Percentiles rank a stretch among this genome's conserved stretches.
phyloP scores from a whole-genome alignment of 1,284 basidiomycete species.

The Omphalotus olearius region DNA sequence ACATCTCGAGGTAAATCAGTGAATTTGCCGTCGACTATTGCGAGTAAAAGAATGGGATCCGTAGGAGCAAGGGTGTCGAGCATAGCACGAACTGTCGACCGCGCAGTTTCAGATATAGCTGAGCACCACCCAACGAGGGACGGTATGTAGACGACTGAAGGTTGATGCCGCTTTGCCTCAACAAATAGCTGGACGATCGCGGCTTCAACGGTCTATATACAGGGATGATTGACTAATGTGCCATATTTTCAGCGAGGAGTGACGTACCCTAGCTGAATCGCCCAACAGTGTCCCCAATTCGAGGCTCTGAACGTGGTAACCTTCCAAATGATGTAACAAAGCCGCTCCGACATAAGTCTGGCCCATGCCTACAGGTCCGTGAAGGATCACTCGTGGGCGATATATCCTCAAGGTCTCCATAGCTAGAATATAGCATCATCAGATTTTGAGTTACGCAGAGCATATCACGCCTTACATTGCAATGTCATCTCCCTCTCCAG shows the following conservation, averaged over 20 bases:
- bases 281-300: constrained; percentile 88
- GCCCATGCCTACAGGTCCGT: constrained; percentile 86
- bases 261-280: constrained; percentile 80
- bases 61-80: constrained; percentile 87
- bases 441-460: constrained; percentile 12
- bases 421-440: constrained; percentile 40
- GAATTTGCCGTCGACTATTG: constrained; percentile 79
- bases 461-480: constrained; percentile 60
- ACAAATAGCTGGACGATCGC: constrained; percentile 95
- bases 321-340: constrained; percentile 90
- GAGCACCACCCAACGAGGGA: constrained; percentile 85
- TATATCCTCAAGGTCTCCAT: constrained; percentile 92
- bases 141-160: constrained; percentile 94
- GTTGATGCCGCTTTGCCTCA: constrained; percentile 96
- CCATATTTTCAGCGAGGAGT: neutral
- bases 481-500: constrained; percentile 82
- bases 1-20: constrained; percentile 79
- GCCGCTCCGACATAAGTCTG: constrained; percentile 90
- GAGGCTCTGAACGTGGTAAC: constrained; percentile 91
- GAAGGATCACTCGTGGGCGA: constrained; percentile 84
- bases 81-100: constrained; percentile 85
- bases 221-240: neutral
- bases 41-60: constrained; percentile 90
- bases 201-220: constrained; percentile 80
- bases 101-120: constrained; percentile 80